These are phyloP conservation scores for Colletotrichum godetiae DNA, from an alignment of 2,329 filamentous ascomycete species.

Conservation along the genomic window DNA sequence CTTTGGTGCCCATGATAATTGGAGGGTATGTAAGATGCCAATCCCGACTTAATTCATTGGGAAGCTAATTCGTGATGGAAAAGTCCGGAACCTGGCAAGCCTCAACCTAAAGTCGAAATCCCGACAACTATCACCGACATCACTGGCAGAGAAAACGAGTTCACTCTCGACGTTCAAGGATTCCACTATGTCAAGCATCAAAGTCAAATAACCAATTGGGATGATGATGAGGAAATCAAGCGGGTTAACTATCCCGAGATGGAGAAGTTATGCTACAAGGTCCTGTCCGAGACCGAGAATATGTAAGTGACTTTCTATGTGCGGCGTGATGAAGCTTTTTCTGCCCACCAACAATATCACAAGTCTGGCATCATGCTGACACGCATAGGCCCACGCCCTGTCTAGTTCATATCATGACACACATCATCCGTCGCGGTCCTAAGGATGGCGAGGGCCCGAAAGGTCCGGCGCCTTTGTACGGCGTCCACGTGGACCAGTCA, in stretches of 20 bases:
- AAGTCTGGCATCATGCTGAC: neutral
- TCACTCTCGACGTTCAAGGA: conserved; percentile 62
- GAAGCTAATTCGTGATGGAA: neutral
- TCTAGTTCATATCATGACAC: conserved; percentile 28
- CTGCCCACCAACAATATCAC: too few relatives aligned
- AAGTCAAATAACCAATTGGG: conserved; percentile 61
- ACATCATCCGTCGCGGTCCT: conserved; percentile 29
- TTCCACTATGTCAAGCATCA: conserved; percentile 68
- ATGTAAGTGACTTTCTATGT: conserved; percentile 3
- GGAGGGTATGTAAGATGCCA: conserved; percentile 19
- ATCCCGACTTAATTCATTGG: neutral
- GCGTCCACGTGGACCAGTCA: conserved; percentile 68
- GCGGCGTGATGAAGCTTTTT: neutral
- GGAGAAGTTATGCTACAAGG: conserved; percentile 33
- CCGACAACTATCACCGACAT: conserved; percentile 65
- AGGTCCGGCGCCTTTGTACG: conserved; percentile 30
- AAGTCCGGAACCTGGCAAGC: conserved; percentile 27
- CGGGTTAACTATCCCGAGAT: conserved; percentile 50
- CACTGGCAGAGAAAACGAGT: conserved; percentile 75
- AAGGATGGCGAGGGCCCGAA: conserved; percentile 23
- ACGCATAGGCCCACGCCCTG: conserved; percentile 21
- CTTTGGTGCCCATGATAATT: conserved; percentile 32
- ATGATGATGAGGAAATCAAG: conserved; percentile 63
- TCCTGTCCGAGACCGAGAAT: conserved; percentile 24
- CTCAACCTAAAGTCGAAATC: conserved; percentile 65